Evolutionary conservation across 805 yeast genomes (phyloP), one percentile per base, ranked within the genome.

Genomic region (Ogataea ramenticola): DNA sequence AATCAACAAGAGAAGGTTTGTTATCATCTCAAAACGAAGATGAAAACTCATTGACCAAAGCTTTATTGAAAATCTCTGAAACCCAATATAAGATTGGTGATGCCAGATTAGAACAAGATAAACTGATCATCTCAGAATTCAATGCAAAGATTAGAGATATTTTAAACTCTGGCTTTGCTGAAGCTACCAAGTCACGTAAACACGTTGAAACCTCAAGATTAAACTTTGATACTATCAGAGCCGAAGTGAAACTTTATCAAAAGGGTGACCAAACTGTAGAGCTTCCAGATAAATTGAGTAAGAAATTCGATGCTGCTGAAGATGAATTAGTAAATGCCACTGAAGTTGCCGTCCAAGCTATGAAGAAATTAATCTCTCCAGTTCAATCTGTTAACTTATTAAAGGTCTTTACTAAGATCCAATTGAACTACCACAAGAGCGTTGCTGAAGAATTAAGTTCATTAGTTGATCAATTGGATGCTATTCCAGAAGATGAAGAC

Each of bases 251-350:
- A 52, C 42, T 53, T 22, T 48, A 53, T 20, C 63, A 62, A 47
- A 60, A 57, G 39, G 70, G 66, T 35, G 67, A 68, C 36, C 58
- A 58, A 35, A 47, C 61, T 22, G 66, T 60, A 12, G 71, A 70
- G 36, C 63, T 74, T 37, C 60, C 78, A 19, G 84, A 77, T 43
- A 69, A 67, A 36, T 71, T 80, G 50, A 67, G 68, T 47, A 72
- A 71, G 49, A 77, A 74, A 43, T 65, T 77, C 51, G 80, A 79
- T 46, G 59, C 66, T 16, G 70, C 71, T 47, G 95, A 86, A 62
- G 95, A 86, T 58, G 91, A 83, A 49, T 75, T 86, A 50, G 93
- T 86, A 31, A 76, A 80, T 51, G 86, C 88, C 22, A 85, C 89
- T 4, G 82, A 84, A 45, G 67, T 73, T 24, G 93, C 95, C 0